Evolutionary conservation across 257 asterid species (phyloP).

Genomic region (Primulina tabacum): DNA sequence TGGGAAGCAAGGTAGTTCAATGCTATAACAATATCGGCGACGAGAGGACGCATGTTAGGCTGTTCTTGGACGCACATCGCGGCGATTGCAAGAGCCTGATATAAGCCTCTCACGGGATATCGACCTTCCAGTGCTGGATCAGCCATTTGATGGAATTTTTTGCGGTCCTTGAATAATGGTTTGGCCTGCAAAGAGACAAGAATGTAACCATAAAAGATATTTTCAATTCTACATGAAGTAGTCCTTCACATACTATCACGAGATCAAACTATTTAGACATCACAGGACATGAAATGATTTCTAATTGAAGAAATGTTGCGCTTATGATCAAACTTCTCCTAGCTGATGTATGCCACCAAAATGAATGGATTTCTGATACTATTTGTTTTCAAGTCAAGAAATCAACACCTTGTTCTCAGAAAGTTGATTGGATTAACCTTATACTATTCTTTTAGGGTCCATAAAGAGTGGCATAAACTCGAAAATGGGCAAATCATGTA

Average conservation of each 20-base stretch:
- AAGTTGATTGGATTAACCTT: neutral
- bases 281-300: neutral
- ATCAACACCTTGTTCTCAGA: neutral
- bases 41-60: conserved; percentile 48
- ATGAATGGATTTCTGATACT: neutral
- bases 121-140: conserved; percentile 59
- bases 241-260: neutral
- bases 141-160: conserved; percentile 55
- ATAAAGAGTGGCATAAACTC: conserved; percentile 13
- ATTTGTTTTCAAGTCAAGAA: neutral
- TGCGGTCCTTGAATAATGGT: conserved; percentile 64
- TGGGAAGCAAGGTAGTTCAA: conserved; percentile 56
- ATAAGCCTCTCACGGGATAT: conserved; percentile 53
- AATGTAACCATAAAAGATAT: neutral
- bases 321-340: neutral
- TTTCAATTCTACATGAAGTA: neutral
- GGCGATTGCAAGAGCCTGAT: conserved; percentile 69
- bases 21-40: conserved; percentile 54
- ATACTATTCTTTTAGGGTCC: conserved; percentile 9
- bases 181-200: conserved; percentile 42
- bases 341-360: no score
- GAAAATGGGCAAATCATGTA: neutral
- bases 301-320: neutral
- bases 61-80: conserved; percentile 67
- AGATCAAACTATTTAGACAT: neutral